Evolutionary conservation across 2,329 filamentous ascomycete species (phyloP).

Genomic region (Ustulina deusta): DNA sequence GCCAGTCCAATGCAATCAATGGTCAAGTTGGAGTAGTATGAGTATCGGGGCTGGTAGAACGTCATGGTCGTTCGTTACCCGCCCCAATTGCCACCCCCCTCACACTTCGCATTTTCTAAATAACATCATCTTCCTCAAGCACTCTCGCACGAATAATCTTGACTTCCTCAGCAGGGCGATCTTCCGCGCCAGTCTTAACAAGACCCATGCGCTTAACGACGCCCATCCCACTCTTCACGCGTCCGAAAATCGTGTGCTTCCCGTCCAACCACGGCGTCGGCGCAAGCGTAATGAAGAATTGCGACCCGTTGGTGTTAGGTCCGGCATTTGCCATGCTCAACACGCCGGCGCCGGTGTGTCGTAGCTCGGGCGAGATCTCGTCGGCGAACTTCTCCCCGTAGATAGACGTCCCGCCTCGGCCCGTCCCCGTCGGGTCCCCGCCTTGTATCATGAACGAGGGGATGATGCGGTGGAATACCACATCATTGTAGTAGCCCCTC

Average conservation of each 20-base stretch:
- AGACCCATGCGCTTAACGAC: slow-evolving; percentile 90
- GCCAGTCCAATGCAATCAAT: slow-evolving; percentile 39
- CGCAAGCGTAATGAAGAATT: slow-evolving; percentile 96
- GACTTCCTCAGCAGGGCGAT: slow-evolving; percentile 84
- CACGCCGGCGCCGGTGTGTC: slow-evolving; percentile 94
- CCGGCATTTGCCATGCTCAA: slow-evolving; percentile 97
- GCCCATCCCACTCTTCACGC: slow-evolving; percentile 84
- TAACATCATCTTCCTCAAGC: slow-evolving; percentile 66
- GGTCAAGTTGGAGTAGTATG: not conserved
- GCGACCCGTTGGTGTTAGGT: slow-evolving; percentile 91
- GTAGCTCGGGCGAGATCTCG: slow-evolving; percentile 82
- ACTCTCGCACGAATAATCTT: slow-evolving; percentile 81
- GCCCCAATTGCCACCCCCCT: not conserved
- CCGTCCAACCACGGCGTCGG: slow-evolving; percentile 97
- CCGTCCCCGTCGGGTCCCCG: slow-evolving; percentile 93
- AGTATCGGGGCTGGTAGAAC: not conserved
- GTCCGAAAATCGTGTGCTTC: slow-evolving; percentile 96
- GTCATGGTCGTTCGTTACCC: not conserved
- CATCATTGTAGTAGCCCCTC: slow-evolving; percentile 88
- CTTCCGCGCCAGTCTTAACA: slow-evolving; percentile 84
- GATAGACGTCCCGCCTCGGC: slow-evolving; percentile 87
- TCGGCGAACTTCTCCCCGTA: slow-evolving; percentile 95
- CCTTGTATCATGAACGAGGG: slow-evolving; percentile 96
- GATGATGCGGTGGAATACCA: slow-evolving; percentile 94
- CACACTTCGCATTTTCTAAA: not conserved